phyloP scores from a whole-genome alignment of 2,329 filamentous ascomycete genomes.

The Cadophora malorum region DNA sequence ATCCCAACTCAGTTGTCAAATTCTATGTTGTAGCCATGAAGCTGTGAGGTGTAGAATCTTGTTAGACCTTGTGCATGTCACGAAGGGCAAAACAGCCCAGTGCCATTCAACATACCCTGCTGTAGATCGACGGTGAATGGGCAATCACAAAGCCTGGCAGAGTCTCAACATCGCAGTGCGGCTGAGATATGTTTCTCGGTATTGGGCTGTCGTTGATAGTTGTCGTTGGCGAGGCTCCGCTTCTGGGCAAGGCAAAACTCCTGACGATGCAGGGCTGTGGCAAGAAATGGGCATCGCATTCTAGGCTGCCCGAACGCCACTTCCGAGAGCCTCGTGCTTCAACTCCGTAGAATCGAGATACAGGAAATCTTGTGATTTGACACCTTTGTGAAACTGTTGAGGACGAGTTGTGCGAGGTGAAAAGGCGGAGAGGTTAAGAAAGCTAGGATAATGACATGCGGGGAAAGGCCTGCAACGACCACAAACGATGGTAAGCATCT shows the following conservation, averaged over 20 bases:
- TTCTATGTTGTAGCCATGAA: too few species aligned
- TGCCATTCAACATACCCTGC: neutral
- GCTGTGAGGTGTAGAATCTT: too few species aligned
- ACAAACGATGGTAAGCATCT: neutral
- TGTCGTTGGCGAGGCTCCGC: neutral
- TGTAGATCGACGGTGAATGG: neutral
- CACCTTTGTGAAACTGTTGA: neutral
- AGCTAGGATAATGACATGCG: too few species aligned
- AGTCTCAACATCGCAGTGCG: neutral
- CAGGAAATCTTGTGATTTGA: neutral
- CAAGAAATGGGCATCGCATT: neutral
- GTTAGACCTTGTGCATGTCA: neutral
- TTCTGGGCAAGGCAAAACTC: conserved; percentile 5
- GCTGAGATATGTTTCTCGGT: conserved; percentile 1
- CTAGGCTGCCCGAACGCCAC: neutral
- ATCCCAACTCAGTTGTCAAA: too few species aligned
- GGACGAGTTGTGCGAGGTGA: conserved; percentile 9
- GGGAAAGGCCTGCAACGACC: neutral
- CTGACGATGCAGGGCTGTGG: conserved; percentile 10
- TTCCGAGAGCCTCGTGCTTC: neutral
- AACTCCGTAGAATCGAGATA: neutral
- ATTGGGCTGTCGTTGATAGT: conserved; percentile 9
- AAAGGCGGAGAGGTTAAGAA: neutral
- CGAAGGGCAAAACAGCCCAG: neutral
- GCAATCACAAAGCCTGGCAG: neutral